Evolutionary conservation across 2,329 filamentous ascomycete genomes (phyloP).

Genomic region (Paecilomyces dactylethromorphus): DNA sequence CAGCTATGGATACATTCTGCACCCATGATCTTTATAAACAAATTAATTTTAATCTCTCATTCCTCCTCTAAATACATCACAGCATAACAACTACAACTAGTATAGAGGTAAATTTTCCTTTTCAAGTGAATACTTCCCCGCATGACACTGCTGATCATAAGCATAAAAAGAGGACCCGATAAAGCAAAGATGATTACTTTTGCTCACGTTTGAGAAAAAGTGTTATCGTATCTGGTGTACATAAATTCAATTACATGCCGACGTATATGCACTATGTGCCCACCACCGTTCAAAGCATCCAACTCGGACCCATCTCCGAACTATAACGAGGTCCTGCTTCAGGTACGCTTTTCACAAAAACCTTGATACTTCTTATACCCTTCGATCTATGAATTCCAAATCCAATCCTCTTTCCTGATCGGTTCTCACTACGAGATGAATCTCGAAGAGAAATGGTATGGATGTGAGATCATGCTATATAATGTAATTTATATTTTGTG

Average conservation of each 20-base stretch:
- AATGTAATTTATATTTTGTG: background rate
- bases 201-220: background rate
- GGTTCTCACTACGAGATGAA: too few relatives aligned
- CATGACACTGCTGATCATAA: background rate
- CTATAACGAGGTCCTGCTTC: slow-evolving; percentile 15
- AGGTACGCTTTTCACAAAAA: slow-evolving; percentile 10
- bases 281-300: background rate
- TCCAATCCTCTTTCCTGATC: too few relatives aligned
- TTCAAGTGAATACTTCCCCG: background rate
- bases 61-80: background rate
- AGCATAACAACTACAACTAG: background rate
- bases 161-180: background rate
- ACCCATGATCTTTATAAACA: background rate
- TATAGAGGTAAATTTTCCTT: background rate
- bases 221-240: background rate
- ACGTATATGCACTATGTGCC: background rate
- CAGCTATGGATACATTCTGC: background rate
- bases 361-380: background rate
- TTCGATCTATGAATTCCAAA: background rate
- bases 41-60: background rate
- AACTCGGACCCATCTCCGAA: slow-evolving; percentile 1
- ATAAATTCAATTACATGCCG: background rate
- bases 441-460: background rate
- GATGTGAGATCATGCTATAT: background rate
- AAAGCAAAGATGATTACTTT: background rate